Percentiles rank a stretch among this genome's conserved stretches.
These are phyloP conservation scores for Lachnellula arida DNA, from an alignment of 2,329 filamentous ascomycete genomes.

Conservation along the genomic window DNA sequence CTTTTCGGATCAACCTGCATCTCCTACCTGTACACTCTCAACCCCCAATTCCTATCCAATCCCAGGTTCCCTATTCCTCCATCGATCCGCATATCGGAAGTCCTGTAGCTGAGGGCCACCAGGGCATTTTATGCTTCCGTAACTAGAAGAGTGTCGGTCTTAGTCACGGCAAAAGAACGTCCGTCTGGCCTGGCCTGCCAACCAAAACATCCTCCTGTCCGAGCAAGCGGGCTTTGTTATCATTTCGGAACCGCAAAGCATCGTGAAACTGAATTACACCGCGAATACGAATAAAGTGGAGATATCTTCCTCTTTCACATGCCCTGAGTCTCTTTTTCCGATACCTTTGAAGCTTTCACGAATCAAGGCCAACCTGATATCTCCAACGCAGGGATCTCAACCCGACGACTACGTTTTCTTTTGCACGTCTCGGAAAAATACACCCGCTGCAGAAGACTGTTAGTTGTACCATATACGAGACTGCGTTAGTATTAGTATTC, in stretches of 20 bases:
- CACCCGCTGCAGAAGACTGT: not conserved
- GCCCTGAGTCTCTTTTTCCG: constrained; percentile 6
- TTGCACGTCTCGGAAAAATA: constrained; percentile 31
- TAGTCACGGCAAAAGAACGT: constrained; percentile 7
- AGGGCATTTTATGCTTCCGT: not conserved
- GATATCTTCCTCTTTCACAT: constrained; percentile 1
- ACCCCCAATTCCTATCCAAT: not conserved
- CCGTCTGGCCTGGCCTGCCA: not conserved
- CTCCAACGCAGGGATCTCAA: constrained; percentile 25
- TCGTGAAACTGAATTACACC: too few relatives aligned
- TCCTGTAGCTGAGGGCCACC: not conserved
- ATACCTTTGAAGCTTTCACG: not conserved
- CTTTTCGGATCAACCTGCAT: not conserved
- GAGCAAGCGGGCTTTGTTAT: not conserved
- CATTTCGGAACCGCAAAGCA: too few relatives aligned
- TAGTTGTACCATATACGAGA: not conserved
- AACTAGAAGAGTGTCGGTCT: not conserved
- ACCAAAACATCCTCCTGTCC: constrained; percentile 12
- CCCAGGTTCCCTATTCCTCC: not conserved
- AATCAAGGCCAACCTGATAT: not conserved
- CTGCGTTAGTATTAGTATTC: not conserved
- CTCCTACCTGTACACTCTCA: not conserved
- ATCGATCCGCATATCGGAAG: not conserved
- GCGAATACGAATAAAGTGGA: not conserved
- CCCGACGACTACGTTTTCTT: constrained; percentile 49